A percentile compares a stretch with the other conserved stretches of the same genome.
phyloP scores from a whole-genome alignment of 2,329 filamentous ascomycete species.

The Neoascochyta sp. region DNA sequence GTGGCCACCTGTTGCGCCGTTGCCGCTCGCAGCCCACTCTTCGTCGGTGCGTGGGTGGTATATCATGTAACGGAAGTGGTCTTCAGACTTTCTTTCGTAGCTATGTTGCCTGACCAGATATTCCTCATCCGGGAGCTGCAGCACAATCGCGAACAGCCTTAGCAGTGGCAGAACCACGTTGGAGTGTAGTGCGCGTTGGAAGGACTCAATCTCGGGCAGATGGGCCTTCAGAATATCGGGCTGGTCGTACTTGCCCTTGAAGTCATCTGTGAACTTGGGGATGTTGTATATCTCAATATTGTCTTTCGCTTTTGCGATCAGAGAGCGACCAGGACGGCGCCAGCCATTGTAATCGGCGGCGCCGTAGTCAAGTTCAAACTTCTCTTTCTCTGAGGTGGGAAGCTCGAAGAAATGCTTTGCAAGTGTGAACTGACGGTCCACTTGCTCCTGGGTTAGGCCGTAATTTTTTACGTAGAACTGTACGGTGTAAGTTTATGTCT shows the following conservation, averaged over 20 bases:
- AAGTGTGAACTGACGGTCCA: slow-evolving; percentile 60
- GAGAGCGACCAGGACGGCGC: slow-evolving; percentile 23
- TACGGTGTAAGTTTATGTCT: not conserved
- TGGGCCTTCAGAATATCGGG: slow-evolving; percentile 44
- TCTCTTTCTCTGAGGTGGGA: slow-evolving; percentile 56
- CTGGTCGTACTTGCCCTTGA: slow-evolving; percentile 39
- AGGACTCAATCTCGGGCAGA: slow-evolving; percentile 52
- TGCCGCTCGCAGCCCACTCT: slow-evolving; percentile 44
- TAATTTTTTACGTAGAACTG: slow-evolving; percentile 63
- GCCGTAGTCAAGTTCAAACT: slow-evolving; percentile 46
- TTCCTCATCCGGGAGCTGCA: slow-evolving; percentile 59
- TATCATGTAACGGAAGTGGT: slow-evolving; percentile 62
- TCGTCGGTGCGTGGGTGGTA: slow-evolving; percentile 51
- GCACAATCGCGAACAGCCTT: slow-evolving; percentile 58
- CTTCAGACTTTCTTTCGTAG: slow-evolving; percentile 57
- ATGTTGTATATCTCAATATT: slow-evolving; percentile 61
- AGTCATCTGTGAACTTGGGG: slow-evolving; percentile 59
- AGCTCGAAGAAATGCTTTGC: slow-evolving; percentile 58
- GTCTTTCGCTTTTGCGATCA: slow-evolving; percentile 45
- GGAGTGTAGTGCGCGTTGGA: slow-evolving; percentile 49
- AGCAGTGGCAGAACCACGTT: slow-evolving; percentile 57
- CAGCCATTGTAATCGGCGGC: slow-evolving; percentile 55
- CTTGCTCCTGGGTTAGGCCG: slow-evolving; percentile 57
- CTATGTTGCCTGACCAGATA: slow-evolving; percentile 54
- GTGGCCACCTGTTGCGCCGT: slow-evolving; percentile 50